phyloP scores from a whole-genome alignment of 148 eudicot genomes.

The Salicornia ramosissima region DNA sequence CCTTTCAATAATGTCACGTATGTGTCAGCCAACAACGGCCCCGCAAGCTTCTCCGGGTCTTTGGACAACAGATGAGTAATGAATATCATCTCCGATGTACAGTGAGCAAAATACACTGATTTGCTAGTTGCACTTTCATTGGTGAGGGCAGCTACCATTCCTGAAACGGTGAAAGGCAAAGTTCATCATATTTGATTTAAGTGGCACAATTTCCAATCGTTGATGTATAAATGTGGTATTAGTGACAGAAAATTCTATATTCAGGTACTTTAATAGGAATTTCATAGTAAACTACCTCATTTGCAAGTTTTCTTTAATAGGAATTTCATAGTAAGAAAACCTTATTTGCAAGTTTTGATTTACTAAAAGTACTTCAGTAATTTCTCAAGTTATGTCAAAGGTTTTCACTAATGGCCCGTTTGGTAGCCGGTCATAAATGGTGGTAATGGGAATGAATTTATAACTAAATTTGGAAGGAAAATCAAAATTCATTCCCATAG shows the following conservation, averaged over 20 bases:
- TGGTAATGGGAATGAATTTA: too few species aligned
- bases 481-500: too few species aligned
- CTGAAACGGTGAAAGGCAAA: conserved; percentile 32
- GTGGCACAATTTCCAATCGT: background rate
- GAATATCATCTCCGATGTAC: conserved; percentile 97
- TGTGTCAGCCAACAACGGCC: conserved; percentile 93
- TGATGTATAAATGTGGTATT: background rate
- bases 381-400: background rate
- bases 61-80: conserved; percentile 86
- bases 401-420: background rate
- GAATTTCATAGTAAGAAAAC: too few species aligned
- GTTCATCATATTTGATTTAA: background rate
- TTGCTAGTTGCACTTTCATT: conserved; percentile 97
- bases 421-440: too few species aligned
- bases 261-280: background rate
- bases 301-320: too few species aligned
- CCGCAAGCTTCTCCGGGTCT: conserved; percentile 96
- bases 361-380: background rate
- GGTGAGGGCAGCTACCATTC: conserved; percentile 95
- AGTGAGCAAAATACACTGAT: conserved; percentile 94
- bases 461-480: too few species aligned
- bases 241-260: background rate
- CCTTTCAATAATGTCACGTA: conserved; percentile 89
- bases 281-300: background rate
- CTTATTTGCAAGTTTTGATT: too few species aligned